Evolutionary conservation across 306 rosid genomes (phyloP).

Genomic region (Carpinus fangiana): DNA sequence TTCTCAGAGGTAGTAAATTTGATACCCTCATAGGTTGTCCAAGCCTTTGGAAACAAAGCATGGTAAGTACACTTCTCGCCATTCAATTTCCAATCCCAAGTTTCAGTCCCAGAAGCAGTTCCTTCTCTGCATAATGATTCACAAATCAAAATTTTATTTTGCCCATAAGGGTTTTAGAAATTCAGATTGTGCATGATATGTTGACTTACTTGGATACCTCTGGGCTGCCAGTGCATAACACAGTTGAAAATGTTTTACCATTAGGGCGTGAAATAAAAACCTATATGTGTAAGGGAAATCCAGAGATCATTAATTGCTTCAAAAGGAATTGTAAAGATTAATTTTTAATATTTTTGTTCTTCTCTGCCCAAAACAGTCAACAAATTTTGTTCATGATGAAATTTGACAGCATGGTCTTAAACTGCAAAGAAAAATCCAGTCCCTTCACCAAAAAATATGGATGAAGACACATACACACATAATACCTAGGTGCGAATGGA

Average conservation of each 20-base stretch:
- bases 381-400: neutral
- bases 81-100: constrained; percentile 94
- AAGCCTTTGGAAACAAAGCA: constrained; percentile 91
- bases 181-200: neutral
- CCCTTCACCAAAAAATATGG: neutral
- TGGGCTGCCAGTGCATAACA: constrained; percentile 60
- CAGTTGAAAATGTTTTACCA: constrained; percentile 69
- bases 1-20: constrained; percentile 16
- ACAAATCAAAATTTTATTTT: neutral
- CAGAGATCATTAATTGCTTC: neutral
- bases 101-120: constrained; percentile 67
- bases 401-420: neutral
- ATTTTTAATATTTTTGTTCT: neutral
- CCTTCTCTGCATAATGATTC: constrained; percentile 49
- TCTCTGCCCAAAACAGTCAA: neutral
- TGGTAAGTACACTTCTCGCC: constrained; percentile 77
- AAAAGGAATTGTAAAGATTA: neutral
- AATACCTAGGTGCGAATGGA: neutral
- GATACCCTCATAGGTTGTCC: constrained; percentile 85
- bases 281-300: constrained; percentile 36
- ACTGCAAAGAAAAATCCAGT: neutral
- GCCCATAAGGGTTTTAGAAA: neutral
- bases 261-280: constrained; percentile 75
- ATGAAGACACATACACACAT: neutral
- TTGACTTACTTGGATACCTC: constrained; percentile 56